Base-by-base conservation (phyloP, 2,329 filamentous ascomycete species). In the Talaromyces amestolkiae region DNA sequence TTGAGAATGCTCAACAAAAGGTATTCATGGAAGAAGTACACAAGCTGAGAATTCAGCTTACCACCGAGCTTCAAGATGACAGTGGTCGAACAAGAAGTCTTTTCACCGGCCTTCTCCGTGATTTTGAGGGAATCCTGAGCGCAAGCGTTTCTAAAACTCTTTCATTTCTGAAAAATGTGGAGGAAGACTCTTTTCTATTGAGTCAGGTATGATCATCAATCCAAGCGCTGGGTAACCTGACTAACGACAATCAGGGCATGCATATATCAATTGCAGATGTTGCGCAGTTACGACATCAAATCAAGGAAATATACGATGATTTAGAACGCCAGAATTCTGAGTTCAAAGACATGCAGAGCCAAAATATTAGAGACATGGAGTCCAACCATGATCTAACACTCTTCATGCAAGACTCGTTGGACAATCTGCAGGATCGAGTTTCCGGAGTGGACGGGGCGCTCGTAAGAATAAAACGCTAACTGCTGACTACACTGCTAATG, bases 1-100 rank as follows among this genome's bases (percentile, higher is more conserved):
- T 70, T 17, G 73, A 76, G 37, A 69, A 75, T 47, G 59, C 62
- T 5, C 68, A 72, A n/a, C 74, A 79, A 10, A 69, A 69, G 61
- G 68, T 65, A 17, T 82, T 82, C 65, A 58, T 75, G 22, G 67
- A 75, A 33, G 65, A 71, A 10, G 70, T 76, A 7, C 69, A 75
- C 13, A 62, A 61, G 1, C 69, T 81, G 45, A 76, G 75, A 61
- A 61, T 65, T 13, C 74, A 70, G 51, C 56, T 79, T 7, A 27
- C 70, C 2, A 65, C 58, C 17, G 77, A 81, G 9, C 39, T 82
- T 43, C 73, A 77, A 22, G 64, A 68, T 31, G 75, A 73, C 13
- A 72, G 71, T 4, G 69, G 67, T 8, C 43, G 68, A 0, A 69
- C 75, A 35, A 71, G 70, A 39, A 65, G 63, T 8, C 67, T 68